Conservation (phyloP, 768 basidiomycete species). For the Boletus fagicola region DNA sequence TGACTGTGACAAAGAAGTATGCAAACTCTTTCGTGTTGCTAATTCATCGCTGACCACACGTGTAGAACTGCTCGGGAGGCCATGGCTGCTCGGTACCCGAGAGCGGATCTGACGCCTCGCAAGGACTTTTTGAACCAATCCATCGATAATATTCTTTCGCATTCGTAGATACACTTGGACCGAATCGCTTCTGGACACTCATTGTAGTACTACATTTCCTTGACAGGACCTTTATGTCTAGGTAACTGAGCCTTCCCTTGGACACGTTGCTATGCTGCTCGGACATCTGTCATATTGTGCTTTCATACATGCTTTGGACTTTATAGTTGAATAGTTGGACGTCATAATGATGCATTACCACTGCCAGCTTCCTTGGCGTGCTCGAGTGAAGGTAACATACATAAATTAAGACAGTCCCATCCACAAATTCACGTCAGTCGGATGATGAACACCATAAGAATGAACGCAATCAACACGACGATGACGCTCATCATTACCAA, state of each 20-base stretch:
- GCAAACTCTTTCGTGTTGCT: slow-evolving; percentile 15
- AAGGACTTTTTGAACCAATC: slow-evolving; percentile 66
- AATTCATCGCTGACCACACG: slow-evolving; percentile 1
- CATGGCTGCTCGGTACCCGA: slow-evolving; percentile 60
- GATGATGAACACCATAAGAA: slow-evolving; percentile 71
- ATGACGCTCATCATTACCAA: slow-evolving; percentile 61
- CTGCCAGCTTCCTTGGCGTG: not conserved
- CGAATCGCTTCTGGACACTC: slow-evolving; percentile 3
- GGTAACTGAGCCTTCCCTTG: not conserved
- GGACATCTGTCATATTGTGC: slow-evolving; percentile 7
- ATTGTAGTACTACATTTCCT: not conserved
- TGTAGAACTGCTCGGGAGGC: slow-evolving; percentile 61
- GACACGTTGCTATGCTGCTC: slow-evolving; percentile 7
- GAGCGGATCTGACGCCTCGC: slow-evolving; percentile 54
- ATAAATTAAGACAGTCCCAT: not conserved
- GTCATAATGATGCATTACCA: slow-evolving; percentile 5
- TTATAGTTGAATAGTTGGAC: slow-evolving; percentile 11
- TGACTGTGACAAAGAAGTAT: slow-evolving; percentile 71
- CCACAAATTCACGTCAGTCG: slow-evolving; percentile 47
- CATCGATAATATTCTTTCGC: slow-evolving; percentile 64
- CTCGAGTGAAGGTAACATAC: slow-evolving; percentile 2
- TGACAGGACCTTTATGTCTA: slow-evolving; percentile 6
- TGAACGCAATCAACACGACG: slow-evolving; percentile 65
- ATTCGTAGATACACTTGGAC: slow-evolving; percentile 37
- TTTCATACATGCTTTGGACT: slow-evolving; percentile 12